A percentile compares a stretch with the other conserved stretches of the same genome.
These are phyloP conservation scores for Aquilaria malaccensis DNA, from an alignment of 345 rosid genomes.

Conservation along the genomic window DNA sequence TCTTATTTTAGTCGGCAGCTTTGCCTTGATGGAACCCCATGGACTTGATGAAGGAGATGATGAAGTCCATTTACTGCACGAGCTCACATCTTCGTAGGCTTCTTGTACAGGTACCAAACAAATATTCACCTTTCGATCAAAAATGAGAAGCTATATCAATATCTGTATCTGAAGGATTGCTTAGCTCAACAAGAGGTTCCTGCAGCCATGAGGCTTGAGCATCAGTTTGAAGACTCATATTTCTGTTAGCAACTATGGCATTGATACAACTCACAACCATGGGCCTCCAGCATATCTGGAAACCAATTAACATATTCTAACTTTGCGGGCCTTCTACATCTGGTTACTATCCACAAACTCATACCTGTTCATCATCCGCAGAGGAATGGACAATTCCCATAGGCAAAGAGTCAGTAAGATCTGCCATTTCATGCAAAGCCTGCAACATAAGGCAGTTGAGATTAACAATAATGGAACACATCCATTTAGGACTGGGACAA, in stretches of 20 bases:
- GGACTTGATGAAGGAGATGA: slow-evolving; percentile 5
- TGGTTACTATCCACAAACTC: background rate
- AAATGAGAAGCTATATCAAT: slow-evolving; percentile 42
- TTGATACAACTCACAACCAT: background rate
- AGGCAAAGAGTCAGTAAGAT: slow-evolving; percentile 28
- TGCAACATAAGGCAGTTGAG: slow-evolving; percentile 17
- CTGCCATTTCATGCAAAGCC: slow-evolving; percentile 36
- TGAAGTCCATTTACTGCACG: background rate
- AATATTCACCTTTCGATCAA: slow-evolving; percentile 35
- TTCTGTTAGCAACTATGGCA: too few species aligned
- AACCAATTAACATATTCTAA: too few species aligned
- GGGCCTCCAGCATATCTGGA: too few species aligned
- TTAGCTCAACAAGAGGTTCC: slow-evolving; percentile 56
- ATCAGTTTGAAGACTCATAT: background rate
- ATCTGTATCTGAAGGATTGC: slow-evolving; percentile 59
- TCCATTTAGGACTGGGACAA: background rate
- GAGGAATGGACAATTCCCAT: slow-evolving; percentile 38
- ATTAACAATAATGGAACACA: slow-evolving; percentile 1
- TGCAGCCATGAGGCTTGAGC: slow-evolving; percentile 26
- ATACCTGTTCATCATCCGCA: slow-evolving; percentile 59
- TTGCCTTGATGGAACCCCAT: slow-evolving; percentile 8
- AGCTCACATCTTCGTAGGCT: slow-evolving; percentile 3
- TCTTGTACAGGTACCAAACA: slow-evolving; percentile 4
- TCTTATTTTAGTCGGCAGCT: slow-evolving; percentile 12
- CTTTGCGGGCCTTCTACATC: too few species aligned